Conservation (phyloP, 2,329 filamentous ascomycete genomes). For the Aureobasidium sp. region DNA sequence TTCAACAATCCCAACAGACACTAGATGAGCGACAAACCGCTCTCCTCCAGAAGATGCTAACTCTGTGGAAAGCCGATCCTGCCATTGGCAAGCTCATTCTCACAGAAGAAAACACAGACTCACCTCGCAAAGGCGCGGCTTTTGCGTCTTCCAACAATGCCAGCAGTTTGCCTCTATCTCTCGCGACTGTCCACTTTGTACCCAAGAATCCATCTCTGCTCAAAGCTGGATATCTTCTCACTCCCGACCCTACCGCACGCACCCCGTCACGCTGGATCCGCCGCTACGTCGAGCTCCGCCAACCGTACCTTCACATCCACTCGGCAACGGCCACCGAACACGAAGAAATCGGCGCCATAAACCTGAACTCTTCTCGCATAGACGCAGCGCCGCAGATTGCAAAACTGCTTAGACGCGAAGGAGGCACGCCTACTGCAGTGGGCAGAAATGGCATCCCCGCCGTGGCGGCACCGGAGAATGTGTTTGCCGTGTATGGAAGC, state of each 20-base stretch:
- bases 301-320: slow-evolving; percentile 88
- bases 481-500: slow-evolving; percentile 91
- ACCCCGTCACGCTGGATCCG: slow-evolving; percentile 75
- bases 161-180: slow-evolving; percentile 51
- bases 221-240: slow-evolving; percentile 82
- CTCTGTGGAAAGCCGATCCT: slow-evolving; percentile 53
- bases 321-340: slow-evolving; percentile 66
- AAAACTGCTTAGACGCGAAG: slow-evolving; percentile 55
- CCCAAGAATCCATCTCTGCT: slow-evolving; percentile 66
- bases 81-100: slow-evolving; percentile 41
- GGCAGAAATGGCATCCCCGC: not conserved
- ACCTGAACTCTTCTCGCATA: slow-evolving; percentile 80
- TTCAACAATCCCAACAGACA: slow-evolving; percentile 24
- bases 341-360: slow-evolving; percentile 74
- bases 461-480: slow-evolving; percentile 30
- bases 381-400: slow-evolving; percentile 87
- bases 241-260: slow-evolving; percentile 66
- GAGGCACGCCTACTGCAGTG: not conserved
- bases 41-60: slow-evolving; percentile 49
- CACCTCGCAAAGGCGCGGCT: slow-evolving; percentile 56
- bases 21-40: slow-evolving; percentile 31
- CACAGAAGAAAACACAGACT: slow-evolving; percentile 51
- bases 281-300: slow-evolving; percentile 83
- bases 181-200: slow-evolving; percentile 69
- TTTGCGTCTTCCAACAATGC: slow-evolving; percentile 35